Conservation (phyloP, 2,329 filamentous ascomycete species). For the Exophiala aquamarina region DNA sequence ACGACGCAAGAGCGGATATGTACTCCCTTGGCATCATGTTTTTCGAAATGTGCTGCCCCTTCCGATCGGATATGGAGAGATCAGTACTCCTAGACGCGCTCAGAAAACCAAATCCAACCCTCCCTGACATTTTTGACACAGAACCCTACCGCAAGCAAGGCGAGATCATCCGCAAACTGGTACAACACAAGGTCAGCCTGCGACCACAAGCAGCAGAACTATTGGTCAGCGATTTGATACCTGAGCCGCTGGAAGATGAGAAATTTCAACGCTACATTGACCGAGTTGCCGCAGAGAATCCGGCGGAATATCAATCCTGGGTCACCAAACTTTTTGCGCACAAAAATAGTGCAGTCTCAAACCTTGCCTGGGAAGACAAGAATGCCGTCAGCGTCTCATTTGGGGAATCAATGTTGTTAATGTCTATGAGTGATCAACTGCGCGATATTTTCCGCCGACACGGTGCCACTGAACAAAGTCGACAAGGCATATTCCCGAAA, state of each 20-base stretch:
- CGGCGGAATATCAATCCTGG: constrained; percentile 60
- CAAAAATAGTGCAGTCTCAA: constrained; percentile 20
- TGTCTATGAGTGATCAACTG: constrained; percentile 72
- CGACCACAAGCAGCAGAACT: constrained; percentile 81
- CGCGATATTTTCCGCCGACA: constrained; percentile 81
- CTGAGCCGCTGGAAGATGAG: constrained; percentile 89
- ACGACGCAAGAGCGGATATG: constrained; percentile 97
- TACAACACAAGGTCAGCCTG: constrained; percentile 79
- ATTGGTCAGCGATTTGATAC: constrained; percentile 80
- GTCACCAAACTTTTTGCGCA: constrained; percentile 20
- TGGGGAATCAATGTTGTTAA: constrained; percentile 66
- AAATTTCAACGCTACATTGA: constrained; percentile 80
- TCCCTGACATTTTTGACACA: constrained; percentile 70
- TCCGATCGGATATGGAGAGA: constrained; percentile 64
- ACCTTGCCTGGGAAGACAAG: constrained; percentile 25
- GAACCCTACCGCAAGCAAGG: constrained; percentile 55
- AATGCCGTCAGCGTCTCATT: constrained; percentile 25
- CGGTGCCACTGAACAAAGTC: constrained; percentile 78
- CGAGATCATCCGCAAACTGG: constrained; percentile 74
- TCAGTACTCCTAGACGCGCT: constrained; percentile 56
- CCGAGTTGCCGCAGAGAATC: constrained; percentile 76
- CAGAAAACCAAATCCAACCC: constrained; percentile 62
- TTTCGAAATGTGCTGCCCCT: constrained; percentile 85
- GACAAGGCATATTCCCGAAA: constrained; percentile 76
- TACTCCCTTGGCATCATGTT: constrained; percentile 97